Percentiles rank a stretch among this genome's conserved stretches.
phyloP scores from a whole-genome alignment of 2,329 filamentous ascomycete species.

The Rhynchosporium agropyri region DNA sequence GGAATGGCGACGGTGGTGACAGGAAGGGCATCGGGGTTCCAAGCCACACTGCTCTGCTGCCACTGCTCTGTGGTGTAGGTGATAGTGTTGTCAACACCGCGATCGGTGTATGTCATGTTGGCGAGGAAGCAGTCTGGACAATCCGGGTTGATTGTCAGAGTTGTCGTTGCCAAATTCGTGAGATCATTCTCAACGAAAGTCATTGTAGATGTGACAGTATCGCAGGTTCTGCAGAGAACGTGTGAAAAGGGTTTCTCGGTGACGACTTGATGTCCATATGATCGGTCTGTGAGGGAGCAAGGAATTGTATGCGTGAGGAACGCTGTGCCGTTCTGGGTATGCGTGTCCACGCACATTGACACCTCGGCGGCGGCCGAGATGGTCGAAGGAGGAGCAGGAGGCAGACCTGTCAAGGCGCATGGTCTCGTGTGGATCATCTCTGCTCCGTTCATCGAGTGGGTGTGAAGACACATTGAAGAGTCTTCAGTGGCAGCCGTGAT shows the following conservation, averaged over 20 bases:
- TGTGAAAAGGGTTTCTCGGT: not conserved
- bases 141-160: no score
- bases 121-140: not conserved
- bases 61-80: no score
- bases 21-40: no score
- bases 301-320: not conserved
- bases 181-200: not conserved
- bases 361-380: not conserved
- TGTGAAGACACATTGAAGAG: not conserved
- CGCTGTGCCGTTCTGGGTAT: not conserved
- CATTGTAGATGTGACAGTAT: not conserved
- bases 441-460: not conserved
- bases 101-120: not conserved
- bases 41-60: no score
- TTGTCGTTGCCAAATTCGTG: not conserved
- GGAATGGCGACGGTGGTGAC: no score
- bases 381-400: not conserved
- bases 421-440: not conserved
- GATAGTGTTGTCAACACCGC: not conserved
- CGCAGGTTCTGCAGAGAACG: not conserved
- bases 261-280: not conserved
- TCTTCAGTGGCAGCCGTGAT: not conserved
- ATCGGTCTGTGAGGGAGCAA: not conserved
- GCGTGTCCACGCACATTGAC: not conserved
- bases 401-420: not conserved